Evolutionary conservation across 1,284 basidiomycete species (phyloP), one percentile per base, ranked within the genome.

Genomic region (Ustilago shanxiensis): DNA sequence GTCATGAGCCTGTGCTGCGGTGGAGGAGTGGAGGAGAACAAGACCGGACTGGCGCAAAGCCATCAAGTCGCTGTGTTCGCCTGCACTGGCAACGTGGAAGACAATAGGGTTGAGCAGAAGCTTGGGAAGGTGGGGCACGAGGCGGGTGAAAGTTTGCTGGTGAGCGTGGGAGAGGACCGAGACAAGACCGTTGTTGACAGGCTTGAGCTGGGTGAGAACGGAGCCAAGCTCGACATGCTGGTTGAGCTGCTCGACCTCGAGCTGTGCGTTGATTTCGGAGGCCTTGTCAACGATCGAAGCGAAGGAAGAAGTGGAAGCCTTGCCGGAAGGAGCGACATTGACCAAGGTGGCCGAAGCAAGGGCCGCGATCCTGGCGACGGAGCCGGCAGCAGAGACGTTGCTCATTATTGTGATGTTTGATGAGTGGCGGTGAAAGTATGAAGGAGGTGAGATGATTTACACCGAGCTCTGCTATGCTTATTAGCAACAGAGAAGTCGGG

Each of bases 1-100:
- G 82, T 93, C 92, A 80, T 92, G 91, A 2, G 91, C 91, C 77
- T 92, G 89, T 82, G 91, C 90, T 2, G 90, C 86, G 2, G 88
- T 89, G 61, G 89, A 88, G 6, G 91, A 92, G 86, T 92, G 88
- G 52, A 93, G 66, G 72, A 91, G 88, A 79, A 90, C 90, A 41
- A 90, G 89, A 11, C 90, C 88, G 11, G 89, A 88, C 24, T 90
- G 89, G 29, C 89, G 89, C 47, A 92, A 88, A 3, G 89, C 85
- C 57, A 91, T 88, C 13, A 89, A 88, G 73, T 91, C 89, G 24
- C 90, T 89, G 59, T 92, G 88, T 79, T 91, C 90, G 58, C 88
- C 87, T 10, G 63, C 55, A 54, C 74, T 82, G 33, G 75, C 77
- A 16, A 85, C 68, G 31, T 84, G 82, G 51, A 84, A 68, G 51